phyloP scores from a whole-genome alignment of 208 protist genomes.

The Trypanosoma theileri region DNA sequence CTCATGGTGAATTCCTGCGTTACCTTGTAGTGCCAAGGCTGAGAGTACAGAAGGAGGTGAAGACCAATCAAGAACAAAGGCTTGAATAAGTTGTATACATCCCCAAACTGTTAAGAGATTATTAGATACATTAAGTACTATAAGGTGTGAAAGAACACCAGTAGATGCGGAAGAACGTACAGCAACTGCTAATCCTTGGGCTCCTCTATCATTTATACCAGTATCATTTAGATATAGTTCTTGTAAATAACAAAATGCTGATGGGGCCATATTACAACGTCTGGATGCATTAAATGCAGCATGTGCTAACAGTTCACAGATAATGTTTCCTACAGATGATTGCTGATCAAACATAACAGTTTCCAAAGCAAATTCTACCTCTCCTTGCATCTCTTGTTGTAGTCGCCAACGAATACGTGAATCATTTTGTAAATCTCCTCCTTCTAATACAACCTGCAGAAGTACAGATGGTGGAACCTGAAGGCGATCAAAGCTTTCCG shows the following conservation, averaged over 20 bases:
- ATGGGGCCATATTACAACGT: slow-evolving; percentile 31
- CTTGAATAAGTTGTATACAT: slow-evolving; percentile 45
- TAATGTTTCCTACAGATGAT: slow-evolving; percentile 62
- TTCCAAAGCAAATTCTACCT: slow-evolving; percentile 46
- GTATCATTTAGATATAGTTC: slow-evolving; percentile 60
- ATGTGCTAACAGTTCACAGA: slow-evolving; percentile 69
- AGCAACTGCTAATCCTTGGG: slow-evolving; percentile 49
- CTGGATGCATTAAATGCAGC: slow-evolving; percentile 52
- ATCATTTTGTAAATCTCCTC: not conserved
- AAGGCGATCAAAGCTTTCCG: slow-evolving; percentile 47
- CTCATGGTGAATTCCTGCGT: slow-evolving; percentile 31
- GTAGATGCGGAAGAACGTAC: slow-evolving; percentile 34
- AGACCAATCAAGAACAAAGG: slow-evolving; percentile 47
- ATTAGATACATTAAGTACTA: slow-evolving; percentile 57
- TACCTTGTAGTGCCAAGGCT: slow-evolving; percentile 51
- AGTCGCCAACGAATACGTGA: slow-evolving; percentile 29
- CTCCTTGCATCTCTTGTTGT: slow-evolving; percentile 33
- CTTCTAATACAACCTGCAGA: slow-evolving; percentile 32
- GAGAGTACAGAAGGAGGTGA: slow-evolving; percentile 24
- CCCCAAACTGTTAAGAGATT: slow-evolving; percentile 60
- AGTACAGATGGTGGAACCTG: slow-evolving; percentile 35
- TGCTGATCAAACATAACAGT: slow-evolving; percentile 37
- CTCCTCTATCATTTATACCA: slow-evolving; percentile 65
- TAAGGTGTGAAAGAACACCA: slow-evolving; percentile 47
- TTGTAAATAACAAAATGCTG: slow-evolving; percentile 51